Conservation (phyloP, 164 flowering plant species). For the Macadamia integrifolia region DNA sequence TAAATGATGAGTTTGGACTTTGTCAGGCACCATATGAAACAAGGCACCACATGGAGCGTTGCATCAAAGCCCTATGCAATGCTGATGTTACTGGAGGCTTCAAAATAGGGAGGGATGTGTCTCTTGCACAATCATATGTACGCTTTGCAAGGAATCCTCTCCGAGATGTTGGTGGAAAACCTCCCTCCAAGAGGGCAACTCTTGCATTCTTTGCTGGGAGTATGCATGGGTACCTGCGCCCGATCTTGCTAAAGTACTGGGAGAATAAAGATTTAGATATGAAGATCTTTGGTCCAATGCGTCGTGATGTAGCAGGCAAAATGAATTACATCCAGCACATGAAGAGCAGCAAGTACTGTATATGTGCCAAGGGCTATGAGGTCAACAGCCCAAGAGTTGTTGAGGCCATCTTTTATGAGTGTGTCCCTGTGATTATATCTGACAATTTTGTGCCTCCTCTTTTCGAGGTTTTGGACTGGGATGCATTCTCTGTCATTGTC, state of each 20-base stretch:
- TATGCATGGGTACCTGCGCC: constrained; percentile 34
- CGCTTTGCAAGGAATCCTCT: constrained; percentile 14
- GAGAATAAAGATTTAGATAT: constrained; percentile 28
- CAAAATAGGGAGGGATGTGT: constrained; percentile 28
- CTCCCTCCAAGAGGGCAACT: constrained; percentile 19
- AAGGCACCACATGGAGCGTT: constrained; percentile 13
- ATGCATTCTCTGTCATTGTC: constrained; percentile 24
- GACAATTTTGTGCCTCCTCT: constrained; percentile 40
- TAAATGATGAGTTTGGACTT: not conserved
- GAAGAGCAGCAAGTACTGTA: constrained; percentile 36
- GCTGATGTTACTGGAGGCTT: constrained; percentile 34
- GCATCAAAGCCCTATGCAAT: constrained; percentile 36
- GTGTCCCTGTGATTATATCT: constrained; percentile 38
- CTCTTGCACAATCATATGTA: constrained; percentile 35
- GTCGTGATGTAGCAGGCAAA: constrained; percentile 1
- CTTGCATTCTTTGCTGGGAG: constrained; percentile 44
- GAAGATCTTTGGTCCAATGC: constrained; percentile 23
- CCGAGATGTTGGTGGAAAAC: constrained; percentile 26
- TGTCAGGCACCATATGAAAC: constrained; percentile 29
- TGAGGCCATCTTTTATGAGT: constrained; percentile 34
- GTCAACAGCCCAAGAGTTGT: constrained; percentile 42
- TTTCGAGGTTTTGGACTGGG: constrained; percentile 32
- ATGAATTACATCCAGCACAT: constrained; percentile 23
- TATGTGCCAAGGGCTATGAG: constrained; percentile 37
- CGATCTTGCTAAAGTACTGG: constrained; percentile 32